Base-by-base conservation (phyloP, 139 green algal genomes). In the Edaphochlamys debaryana region DNA sequence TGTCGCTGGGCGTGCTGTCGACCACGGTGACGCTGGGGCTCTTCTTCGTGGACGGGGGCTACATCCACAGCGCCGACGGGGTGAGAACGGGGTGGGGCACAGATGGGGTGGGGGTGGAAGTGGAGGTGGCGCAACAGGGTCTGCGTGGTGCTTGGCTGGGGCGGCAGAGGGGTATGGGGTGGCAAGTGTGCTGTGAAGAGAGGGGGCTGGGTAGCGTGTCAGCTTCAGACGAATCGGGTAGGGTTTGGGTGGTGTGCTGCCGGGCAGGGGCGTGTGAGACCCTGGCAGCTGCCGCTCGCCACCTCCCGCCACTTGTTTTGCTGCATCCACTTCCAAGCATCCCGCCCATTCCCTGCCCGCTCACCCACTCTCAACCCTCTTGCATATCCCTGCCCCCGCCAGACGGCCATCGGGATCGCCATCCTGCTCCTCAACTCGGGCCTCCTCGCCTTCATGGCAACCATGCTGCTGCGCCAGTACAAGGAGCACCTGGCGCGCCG, bases 1-100 rank as follows among this genome's bases (percentile, higher is more conserved):
- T 80, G 56, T 69, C 56, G 7, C 40, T 56, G 37, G 42, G 73
- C 8, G 73, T 80, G 56, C 73, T 80, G 29, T 68, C 48, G 34
- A 41, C 30, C 34, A 80, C 73, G 0, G 19, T 80, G 20, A 69
- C 56, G 5, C 73, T 80, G 37, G 56, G 73, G 15, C 73, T 80
- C 25, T 80, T 56, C 54, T 80, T 69, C 27, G 37, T 80, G 34
- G 73, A 69, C 37, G 9, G 60, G 19, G 29, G 58, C 58, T 25
- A 2, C 50, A 58, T 22, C 50, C 23, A 19, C 58, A 34, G 27
- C 58, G 58, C 19, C 3, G 58, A 38, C 60, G 60, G 56, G 36
- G 34, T n/a, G 34, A 69, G 34, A 34, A 54, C 45, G 45, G 45
- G 45, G 45, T 54, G 45, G 13, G 45, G n/a, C n/a, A n/a, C n/a